phyloP scores from a whole-genome alignment of 2,329 filamentous ascomycete species.

The Triangularia verruculosa region DNA sequence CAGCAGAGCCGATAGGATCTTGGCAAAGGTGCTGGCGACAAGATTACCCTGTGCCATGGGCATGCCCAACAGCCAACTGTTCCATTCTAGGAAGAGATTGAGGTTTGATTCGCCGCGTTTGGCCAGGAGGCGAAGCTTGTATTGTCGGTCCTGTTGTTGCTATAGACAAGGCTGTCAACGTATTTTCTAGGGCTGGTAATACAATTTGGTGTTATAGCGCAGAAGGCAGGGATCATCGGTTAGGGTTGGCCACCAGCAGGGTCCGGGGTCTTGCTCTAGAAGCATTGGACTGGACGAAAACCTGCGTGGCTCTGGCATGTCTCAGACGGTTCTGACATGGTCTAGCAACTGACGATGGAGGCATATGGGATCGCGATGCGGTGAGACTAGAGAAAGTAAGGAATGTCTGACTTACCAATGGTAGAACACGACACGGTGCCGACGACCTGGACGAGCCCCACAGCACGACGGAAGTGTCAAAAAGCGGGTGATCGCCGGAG shows the following conservation, averaged over 20 bases:
- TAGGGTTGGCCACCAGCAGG: conserved; percentile 1
- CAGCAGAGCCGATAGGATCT: conserved; percentile 21
- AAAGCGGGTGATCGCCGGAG: conserved; percentile 9
- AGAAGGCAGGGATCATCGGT: conserved; percentile 2
- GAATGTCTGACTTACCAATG: conserved; percentile 12
- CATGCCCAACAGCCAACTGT: conserved; percentile 17
- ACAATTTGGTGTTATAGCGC: not conserved
- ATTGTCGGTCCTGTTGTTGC: conserved; percentile 8
- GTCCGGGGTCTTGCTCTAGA: not conserved
- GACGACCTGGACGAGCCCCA: conserved; percentile 13
- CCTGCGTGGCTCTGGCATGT: too few relatives aligned
- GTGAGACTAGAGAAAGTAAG: not conserved
- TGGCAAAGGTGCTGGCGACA: conserved; percentile 23
- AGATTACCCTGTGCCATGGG: conserved; percentile 16
- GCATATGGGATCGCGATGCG: not conserved
- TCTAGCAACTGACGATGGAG: not conserved
- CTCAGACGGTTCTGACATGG: not conserved
- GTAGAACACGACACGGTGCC: conserved; percentile 7
- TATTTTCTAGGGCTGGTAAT: not conserved
- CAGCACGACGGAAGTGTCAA: conserved; percentile 22
- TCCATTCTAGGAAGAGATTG: conserved; percentile 24
- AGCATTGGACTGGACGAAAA: not conserved
- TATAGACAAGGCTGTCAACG: not conserved
- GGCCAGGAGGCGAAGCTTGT: conserved; percentile 21
- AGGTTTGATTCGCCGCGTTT: conserved; percentile 11